Conservation (phyloP, 2,329 filamentous ascomycete species). For the Juglanconis juglandina region DNA sequence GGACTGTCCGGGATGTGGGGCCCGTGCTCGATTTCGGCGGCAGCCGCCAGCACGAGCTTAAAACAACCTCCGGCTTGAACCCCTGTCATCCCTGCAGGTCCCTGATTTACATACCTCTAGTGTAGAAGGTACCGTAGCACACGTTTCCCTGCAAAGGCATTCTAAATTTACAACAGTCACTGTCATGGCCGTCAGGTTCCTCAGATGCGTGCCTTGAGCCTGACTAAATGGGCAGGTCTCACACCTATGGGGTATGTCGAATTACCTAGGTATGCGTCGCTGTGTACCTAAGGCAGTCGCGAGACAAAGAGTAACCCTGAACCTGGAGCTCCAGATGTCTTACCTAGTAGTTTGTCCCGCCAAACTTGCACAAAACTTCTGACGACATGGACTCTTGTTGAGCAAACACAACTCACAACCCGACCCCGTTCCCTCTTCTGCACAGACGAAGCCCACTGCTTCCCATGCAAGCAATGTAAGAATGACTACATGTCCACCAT, state of each 20-base stretch:
- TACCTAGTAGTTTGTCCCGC: background rate
- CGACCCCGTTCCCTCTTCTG: background rate
- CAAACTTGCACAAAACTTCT: background rate
- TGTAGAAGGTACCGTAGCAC: too few species aligned
- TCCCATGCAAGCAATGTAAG: constrained; percentile 6
- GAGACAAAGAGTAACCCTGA: background rate
- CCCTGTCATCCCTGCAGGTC: background rate
- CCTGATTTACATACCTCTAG: too few species aligned
- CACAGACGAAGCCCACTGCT: constrained; percentile 9
- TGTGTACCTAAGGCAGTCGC: too few species aligned
- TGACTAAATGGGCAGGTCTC: too few species aligned
- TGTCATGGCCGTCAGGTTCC: background rate
- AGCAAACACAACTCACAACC: background rate
- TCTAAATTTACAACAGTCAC: background rate
- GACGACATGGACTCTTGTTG: constrained; percentile 2
- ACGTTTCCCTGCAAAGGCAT: background rate
- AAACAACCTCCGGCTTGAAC: background rate
- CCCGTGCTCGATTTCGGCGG: background rate
- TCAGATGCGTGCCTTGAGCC: background rate
- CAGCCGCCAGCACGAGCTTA: background rate
- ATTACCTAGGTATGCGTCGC: too few species aligned
- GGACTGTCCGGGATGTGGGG: background rate
- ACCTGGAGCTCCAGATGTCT: background rate
- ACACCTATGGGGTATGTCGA: too few species aligned
- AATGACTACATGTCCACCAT: constrained; percentile 26